These are phyloP conservation scores for Maudiozyma saulgeensis DNA, from an alignment of 805 yeast species.

Conservation along the genomic window DNA sequence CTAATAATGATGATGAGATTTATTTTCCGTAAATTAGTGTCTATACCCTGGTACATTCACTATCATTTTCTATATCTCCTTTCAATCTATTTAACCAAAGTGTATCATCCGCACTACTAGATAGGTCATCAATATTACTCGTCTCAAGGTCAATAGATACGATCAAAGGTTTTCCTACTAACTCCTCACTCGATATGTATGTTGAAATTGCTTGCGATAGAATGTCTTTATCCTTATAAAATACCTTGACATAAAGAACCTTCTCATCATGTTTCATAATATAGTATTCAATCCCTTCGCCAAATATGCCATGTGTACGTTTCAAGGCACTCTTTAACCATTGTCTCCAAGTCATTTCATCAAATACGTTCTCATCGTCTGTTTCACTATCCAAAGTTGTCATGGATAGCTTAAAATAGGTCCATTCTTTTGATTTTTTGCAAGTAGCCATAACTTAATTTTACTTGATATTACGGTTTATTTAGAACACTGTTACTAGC, in stretches of 20 bases:
- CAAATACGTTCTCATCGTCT: constrained; percentile 19
- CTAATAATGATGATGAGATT: background rate
- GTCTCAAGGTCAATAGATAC: constrained; percentile 18
- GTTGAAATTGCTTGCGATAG: constrained; percentile 28
- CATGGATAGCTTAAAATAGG: background rate
- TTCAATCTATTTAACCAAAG: constrained; percentile 20
- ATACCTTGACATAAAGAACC: constrained; percentile 22
- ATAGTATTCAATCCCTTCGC: constrained; percentile 30
- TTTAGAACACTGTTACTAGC: no score
- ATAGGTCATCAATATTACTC: constrained; percentile 15
- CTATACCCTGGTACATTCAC: background rate
- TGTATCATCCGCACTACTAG: constrained; percentile 20
- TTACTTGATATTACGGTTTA: no score
- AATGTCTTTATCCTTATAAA: constrained; percentile 19
- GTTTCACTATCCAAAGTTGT: constrained; percentile 16
- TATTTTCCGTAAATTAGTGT: no score
- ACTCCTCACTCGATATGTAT: constrained; percentile 25
- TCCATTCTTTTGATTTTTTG: background rate
- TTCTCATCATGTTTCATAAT: constrained; percentile 21
- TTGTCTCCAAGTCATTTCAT: constrained; percentile 33
- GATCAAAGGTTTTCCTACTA: constrained; percentile 20
- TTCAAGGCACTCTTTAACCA: constrained; percentile 29
- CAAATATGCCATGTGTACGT: constrained; percentile 34
- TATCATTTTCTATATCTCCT: constrained; percentile 13
- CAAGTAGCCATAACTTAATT: background rate